Evolutionary conservation across 2,329 filamentous ascomycete species (phyloP).

Genomic region (Sclerotinia nivalis): DNA sequence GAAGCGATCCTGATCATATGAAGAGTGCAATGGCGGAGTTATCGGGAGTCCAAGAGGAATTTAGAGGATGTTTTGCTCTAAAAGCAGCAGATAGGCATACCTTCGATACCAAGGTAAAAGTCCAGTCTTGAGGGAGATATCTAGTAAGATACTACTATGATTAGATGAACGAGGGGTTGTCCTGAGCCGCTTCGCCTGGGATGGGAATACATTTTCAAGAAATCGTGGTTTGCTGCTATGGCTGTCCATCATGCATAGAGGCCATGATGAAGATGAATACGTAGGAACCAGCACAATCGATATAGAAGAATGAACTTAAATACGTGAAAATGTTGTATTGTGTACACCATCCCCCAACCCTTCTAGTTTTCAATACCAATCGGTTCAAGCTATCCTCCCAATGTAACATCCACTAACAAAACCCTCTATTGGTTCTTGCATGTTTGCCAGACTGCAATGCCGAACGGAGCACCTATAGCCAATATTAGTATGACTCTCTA

Average conservation of each 20-base stretch:
- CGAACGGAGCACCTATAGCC: slow-evolving; percentile 55
- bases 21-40: slow-evolving; percentile 56
- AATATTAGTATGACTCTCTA: slow-evolving; percentile 31
- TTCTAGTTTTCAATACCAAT: slow-evolving; percentile 29
- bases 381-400: slow-evolving; percentile 14
- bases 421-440: slow-evolving; percentile 42
- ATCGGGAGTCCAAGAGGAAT: slow-evolving; percentile 47
- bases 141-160: neutral
- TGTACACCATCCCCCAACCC: slow-evolving; percentile 24
- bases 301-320: slow-evolving; percentile 15
- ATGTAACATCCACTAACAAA: slow-evolving; percentile 3
- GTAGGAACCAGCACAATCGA: neutral
- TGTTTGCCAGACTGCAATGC: slow-evolving; percentile 53
- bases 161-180: neutral
- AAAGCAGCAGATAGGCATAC: slow-evolving; percentile 53
- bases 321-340: slow-evolving; percentile 21
- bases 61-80: slow-evolving; percentile 56
- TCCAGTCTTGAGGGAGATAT: slow-evolving; percentile 22
- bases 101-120: slow-evolving; percentile 51
- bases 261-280: neutral
- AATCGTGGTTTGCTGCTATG: neutral
- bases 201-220: neutral
- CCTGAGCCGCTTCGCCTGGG: neutral
- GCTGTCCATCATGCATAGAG: neutral
- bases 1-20: slow-evolving; percentile 56